Evolutionary conservation across 2,329 filamentous ascomycete species (phyloP).

Genomic region (Coleophoma cylindrospora): DNA sequence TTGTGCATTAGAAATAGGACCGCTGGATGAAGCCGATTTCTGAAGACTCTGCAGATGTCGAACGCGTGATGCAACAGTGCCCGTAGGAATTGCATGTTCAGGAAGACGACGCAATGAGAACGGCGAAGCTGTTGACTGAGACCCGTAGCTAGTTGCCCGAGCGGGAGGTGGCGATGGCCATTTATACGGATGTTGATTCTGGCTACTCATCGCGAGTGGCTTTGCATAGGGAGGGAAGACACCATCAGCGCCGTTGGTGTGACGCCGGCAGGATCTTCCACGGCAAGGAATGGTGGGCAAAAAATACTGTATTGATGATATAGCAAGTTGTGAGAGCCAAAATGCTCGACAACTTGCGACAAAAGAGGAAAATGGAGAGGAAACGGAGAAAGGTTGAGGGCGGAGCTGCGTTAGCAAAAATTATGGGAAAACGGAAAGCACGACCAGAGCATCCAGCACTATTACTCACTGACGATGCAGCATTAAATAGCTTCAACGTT

Average conservation of each 20-base stretch:
- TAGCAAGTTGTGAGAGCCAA: background rate
- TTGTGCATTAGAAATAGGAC: slow-evolving; percentile 11
- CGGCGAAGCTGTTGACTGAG: slow-evolving; percentile 1
- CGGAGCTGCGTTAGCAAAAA: no score
- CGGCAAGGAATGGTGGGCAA: background rate
- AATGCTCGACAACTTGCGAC: background rate
- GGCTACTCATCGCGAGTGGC: background rate
- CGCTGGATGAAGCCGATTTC: slow-evolving; percentile 11
- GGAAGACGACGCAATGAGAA: background rate
- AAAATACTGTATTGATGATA: background rate
- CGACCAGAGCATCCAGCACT: background rate
- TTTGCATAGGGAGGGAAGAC: background rate
- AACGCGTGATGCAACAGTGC: slow-evolving; percentile 29
- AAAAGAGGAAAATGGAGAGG: background rate
- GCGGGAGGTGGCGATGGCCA: background rate
- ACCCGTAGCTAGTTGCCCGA: background rate
- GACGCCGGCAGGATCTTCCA: background rate
- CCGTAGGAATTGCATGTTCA: slow-evolving; percentile 22
- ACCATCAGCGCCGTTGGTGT: background rate
- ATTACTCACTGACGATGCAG: background rate
- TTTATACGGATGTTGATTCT: background rate
- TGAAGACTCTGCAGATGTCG: slow-evolving; percentile 25
- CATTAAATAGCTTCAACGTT: slow-evolving; percentile 1
- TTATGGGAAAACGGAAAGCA: slow-evolving; percentile 4
- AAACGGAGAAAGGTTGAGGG: background rate